Conservation (phyloP, 2,329 filamentous ascomycete genomes). For the Colletotrichum karsti region DNA sequence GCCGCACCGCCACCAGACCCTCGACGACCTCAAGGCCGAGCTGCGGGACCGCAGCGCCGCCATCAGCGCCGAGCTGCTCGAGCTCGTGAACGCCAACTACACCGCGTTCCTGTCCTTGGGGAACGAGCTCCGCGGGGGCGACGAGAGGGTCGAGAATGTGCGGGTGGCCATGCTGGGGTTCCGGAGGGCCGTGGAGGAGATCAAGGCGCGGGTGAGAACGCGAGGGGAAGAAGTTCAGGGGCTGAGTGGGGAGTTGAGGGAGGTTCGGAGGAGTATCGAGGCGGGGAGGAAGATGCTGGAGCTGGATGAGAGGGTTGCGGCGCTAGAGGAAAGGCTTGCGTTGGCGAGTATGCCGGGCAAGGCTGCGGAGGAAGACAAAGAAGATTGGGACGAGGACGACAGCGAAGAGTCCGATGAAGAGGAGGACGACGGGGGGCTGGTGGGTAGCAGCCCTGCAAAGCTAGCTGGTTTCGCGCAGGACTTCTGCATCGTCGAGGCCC, state of each 20-base stretch:
- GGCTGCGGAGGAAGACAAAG: slow-evolving; percentile 48
- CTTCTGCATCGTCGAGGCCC: slow-evolving; percentile 49
- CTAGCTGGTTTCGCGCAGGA: slow-evolving; percentile 55
- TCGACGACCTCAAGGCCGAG: slow-evolving; percentile 90
- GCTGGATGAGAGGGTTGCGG: slow-evolving; percentile 67
- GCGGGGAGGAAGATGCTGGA: slow-evolving; percentile 71
- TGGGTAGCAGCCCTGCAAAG: slow-evolving; percentile 56
- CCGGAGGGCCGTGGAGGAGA: slow-evolving; percentile 79
- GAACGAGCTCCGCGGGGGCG: slow-evolving; percentile 82
- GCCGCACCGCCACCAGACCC: slow-evolving; percentile 89
- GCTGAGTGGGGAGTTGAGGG: slow-evolving; percentile 72
- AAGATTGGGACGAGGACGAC: slow-evolving; percentile 44
- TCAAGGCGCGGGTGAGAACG: slow-evolving; percentile 72
- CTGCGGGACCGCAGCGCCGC: slow-evolving; percentile 81
- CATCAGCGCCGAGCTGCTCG: slow-evolving; percentile 86
- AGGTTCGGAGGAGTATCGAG: slow-evolving; percentile 71
- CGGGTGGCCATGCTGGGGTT: slow-evolving; percentile 89
- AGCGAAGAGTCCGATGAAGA: slow-evolving; percentile 40
- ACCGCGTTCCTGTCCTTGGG: slow-evolving; percentile 89
- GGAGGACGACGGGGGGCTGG: slow-evolving; percentile 38
- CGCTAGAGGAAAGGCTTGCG: slow-evolving; percentile 70
- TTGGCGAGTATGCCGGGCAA: slow-evolving; percentile 51
- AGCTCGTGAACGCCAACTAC: slow-evolving; percentile 96
- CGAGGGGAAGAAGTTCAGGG: slow-evolving; percentile 69
- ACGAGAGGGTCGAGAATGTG: slow-evolving; percentile 91